Base-by-base conservation (phyloP, 192 early-diverging fungal genomes). In the Coemansia sp. region DNA sequence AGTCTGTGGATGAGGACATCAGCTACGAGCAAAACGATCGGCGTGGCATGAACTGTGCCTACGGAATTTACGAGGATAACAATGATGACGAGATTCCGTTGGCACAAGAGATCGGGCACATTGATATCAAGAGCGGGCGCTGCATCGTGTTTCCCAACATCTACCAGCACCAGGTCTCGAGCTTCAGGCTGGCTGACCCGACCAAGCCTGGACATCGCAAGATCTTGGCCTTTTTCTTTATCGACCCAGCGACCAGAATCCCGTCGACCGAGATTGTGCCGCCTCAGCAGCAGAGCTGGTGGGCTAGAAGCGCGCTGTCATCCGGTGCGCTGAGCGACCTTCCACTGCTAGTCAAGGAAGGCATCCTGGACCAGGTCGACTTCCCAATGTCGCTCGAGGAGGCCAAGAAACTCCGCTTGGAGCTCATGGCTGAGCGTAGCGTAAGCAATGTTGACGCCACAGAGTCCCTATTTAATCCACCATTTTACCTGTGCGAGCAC, bases 131-230 rank as follows among this genome's bases (percentile, higher is more conserved):
- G 42, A 64, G 84, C 58, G 88, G 87, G 12, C 88, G 90, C 17
- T 85, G 83, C 63, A 64, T 93, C 29, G 88, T 84, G 25, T 94
- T 92, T 65, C 89, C 91, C 7, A 94, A 94, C 76, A 64, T 75
- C 19, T 86, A 85, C 58, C 92, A 92, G 77, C 91, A 94, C 72
- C 63, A 80, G 22, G 86, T 91, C 2, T 78, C 82, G 7, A 78
- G 84, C 0, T 92, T 94, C 65, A 62, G 72, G 56, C 80, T 93
- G 24, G 68, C 54, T 6, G 89, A 92, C 49, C 74, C 70, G 32
- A 83, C 84, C 31, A 86, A 86, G 39, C 84, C 86, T 0, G 92
- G 92, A 0, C 77, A 85, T 42, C 84, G 89, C 69, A 88, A 89
- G 68, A 89, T 92, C 40, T 60, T 94, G 4, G 77, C 73, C 7